Base-by-base conservation (phyloP, 2,329 filamentous ascomycete species). In the Hypoxylon sp. region DNA sequence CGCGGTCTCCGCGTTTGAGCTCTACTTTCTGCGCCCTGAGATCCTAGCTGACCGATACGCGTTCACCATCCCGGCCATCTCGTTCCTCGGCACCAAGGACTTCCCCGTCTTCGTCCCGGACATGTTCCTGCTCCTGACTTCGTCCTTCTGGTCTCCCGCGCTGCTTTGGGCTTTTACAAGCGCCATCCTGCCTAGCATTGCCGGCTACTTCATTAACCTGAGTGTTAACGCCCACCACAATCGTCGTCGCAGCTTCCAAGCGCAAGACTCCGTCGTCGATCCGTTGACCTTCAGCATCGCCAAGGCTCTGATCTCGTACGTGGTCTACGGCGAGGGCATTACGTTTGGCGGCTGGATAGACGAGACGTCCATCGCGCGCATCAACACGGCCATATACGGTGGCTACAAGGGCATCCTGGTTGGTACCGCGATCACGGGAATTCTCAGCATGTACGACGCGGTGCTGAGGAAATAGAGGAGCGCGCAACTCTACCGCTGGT, bases 201-300 rank as follows among this genome's bases (percentile, higher is more conserved):
- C 89, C 43, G 93, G 92, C 25, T 98, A 96, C 82, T 97, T 97
- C 78, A 91, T 97, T 86, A 98, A 98, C 80, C 79, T 97, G 74
- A 92, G 90, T 39, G 81, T 83, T 51, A 85, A 74, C 67, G 73
- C 37, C 21, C 73, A 76, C 71, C 64, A 76, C 73, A 82, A 77
- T 55, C 78, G 82, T 70, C 84, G 83, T 75, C 76, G 75, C 53
- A 76, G 75, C 54, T 76, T 76, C 41, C 70, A 77, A 56, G 74
- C 77, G 47, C 77, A 80, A 39, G 85, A 88, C 69, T 89, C 90
- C 69, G 81, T 84, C 5, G 88, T 95, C 69, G 96, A 99, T 77
- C 94, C 94, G 3, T 82, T 98, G 75, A 91, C 90, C 21, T 99
- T 96, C 81, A 97, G 94, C 81, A 89, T 98, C 61, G 88, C 88